These are phyloP conservation scores for Dothistroma septosporum DNA, from an alignment of 2,329 filamentous ascomycete genomes.

Conservation along the genomic window DNA sequence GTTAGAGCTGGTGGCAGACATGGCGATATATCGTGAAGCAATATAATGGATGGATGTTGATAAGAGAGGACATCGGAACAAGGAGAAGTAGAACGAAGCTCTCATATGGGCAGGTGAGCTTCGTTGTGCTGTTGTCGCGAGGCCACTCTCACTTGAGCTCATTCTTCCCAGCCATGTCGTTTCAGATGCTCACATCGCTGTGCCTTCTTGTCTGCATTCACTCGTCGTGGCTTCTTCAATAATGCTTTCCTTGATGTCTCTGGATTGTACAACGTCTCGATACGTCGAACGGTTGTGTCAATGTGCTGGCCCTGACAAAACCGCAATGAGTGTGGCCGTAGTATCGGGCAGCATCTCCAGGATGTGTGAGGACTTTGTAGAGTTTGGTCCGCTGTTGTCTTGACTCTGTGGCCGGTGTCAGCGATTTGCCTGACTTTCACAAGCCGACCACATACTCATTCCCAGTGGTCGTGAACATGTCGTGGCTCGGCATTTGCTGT, in stretches of 20 bases:
- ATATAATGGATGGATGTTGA: background rate
- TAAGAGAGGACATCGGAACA: background rate
- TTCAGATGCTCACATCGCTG: background rate
- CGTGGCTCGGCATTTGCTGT: too few relatives aligned
- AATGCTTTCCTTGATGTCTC: background rate
- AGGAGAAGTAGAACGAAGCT: background rate
- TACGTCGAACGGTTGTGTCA: too few relatives aligned
- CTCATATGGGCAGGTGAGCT: background rate
- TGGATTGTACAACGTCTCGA: too few relatives aligned
- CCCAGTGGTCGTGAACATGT: too few relatives aligned
- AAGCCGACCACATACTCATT: too few relatives aligned
- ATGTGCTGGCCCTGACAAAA: too few relatives aligned
- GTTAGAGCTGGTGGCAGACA: background rate
- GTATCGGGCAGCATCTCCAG: too few relatives aligned
- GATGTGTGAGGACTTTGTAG: too few relatives aligned
- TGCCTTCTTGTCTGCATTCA: background rate
- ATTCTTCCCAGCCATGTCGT: background rate
- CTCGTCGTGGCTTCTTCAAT: background rate
- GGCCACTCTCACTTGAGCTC: background rate
- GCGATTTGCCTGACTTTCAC: too few relatives aligned
- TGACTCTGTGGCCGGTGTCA: too few relatives aligned
- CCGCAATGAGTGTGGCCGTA: too few relatives aligned
- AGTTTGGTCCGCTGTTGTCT: too few relatives aligned
- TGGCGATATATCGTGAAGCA: background rate
- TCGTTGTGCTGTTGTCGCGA: background rate